Evolutionary conservation across 176 grass and related monocot genomes (phyloP).

Genomic region (Rhynchospora pubera): DNA sequence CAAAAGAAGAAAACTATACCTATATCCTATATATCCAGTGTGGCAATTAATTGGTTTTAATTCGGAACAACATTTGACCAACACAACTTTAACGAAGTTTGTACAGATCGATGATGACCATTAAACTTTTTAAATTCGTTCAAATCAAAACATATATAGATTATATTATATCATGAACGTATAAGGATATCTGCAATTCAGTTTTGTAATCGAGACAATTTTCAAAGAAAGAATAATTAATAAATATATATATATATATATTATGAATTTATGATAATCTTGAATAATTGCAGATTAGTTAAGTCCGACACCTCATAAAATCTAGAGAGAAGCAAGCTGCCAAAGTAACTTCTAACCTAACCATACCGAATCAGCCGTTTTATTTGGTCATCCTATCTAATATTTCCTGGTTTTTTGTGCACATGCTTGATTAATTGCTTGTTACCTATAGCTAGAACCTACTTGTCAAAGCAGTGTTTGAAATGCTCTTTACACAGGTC

Average conservation of each 20-base stretch:
- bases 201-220: no score
- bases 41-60: no score
- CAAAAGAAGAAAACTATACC: no score
- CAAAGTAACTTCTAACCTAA: conserved; percentile 8
- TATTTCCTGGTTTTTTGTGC: conserved; percentile 6
- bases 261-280: not conserved
- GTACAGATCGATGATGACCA: no score
- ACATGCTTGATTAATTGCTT: not conserved
- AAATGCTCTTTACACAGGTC: not conserved
- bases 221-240: no score
- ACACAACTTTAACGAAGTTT: no score
- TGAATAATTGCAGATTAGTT: not conserved
- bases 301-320: not conserved
- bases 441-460: not conserved
- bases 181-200: no score
- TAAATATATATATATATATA: not conserved
- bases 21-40: no score
- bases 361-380: not conserved
- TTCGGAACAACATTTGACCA: no score
- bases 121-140: no score
- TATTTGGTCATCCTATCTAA: not conserved
- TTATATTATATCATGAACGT: no score
- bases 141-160: no score
- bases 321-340: not conserved
- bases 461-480: not conserved